Evolutionary conservation across 345 rosid species (phyloP).

Genomic region (Triadica sebifera): DNA sequence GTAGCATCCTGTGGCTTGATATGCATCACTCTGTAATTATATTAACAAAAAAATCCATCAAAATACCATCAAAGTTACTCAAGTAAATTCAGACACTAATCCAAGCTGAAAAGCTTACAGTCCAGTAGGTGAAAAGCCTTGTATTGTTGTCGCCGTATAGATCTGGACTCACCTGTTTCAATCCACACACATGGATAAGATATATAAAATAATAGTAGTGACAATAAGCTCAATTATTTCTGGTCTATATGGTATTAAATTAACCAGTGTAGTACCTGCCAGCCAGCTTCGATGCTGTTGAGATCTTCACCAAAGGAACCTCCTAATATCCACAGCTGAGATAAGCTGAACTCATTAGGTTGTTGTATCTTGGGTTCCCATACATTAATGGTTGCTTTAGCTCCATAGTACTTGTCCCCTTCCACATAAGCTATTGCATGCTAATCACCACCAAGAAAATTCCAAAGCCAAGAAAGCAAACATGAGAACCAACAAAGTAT

Average conservation of each 20-base stretch:
- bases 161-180: conserved; percentile 89
- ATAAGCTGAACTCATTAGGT: conserved; percentile 92
- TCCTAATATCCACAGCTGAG: conserved; percentile 96
- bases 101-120: conserved; percentile 51
- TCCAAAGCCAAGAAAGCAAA: conserved; percentile 19
- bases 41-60: not conserved
- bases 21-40: conserved; percentile 74
- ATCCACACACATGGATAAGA: conserved; percentile 15
- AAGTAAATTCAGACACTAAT: not conserved
- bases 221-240: conserved; percentile 14
- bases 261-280: conserved; percentile 61
- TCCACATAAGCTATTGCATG: conserved; percentile 96
- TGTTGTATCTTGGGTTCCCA: conserved; percentile 98
- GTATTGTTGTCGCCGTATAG: conserved; percentile 98
- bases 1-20: conserved; percentile 97
- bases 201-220: not conserved
- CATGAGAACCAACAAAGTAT: conserved; percentile 16
- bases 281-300: conserved; percentile 97
- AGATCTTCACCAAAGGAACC: conserved; percentile 98
- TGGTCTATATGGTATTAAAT: conserved; percentile 8
- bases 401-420: conserved; percentile 88
- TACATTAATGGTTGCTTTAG: conserved; percentile 92
- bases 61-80: not conserved
- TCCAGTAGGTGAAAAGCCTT: conserved; percentile 99
- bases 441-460: conserved; percentile 37